Evolutionary conservation across 352 stramenopile genomes (phyloP), one percentile per base, ranked within the genome.

Genomic region (Globisporangium rhizosaccharum): DNA sequence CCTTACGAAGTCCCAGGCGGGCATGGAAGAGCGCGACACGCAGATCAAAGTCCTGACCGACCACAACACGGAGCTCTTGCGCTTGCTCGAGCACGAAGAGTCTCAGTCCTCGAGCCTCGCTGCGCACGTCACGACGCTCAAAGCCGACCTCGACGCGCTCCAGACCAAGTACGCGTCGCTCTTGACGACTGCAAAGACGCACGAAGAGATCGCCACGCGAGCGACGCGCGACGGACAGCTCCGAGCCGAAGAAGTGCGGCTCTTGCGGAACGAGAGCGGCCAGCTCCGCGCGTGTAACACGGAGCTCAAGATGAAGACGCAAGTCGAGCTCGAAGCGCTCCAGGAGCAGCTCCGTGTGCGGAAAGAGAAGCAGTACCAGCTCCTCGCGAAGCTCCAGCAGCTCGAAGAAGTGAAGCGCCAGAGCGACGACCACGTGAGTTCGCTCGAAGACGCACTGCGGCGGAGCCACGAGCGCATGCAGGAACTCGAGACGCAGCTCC

Each of bases 331-430:
- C 4, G 96, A 98, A 65, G 79, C 93, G 0, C 70, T 98, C 30
- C 88, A 99, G 54, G 96, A 99, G 57, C 96, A 99, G 71, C 83
- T 99, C 20, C 82, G 96, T 14, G 88, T 92, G 25, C 85, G 95
- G 49, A 99, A 98, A 69, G 94, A 98, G 67, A 98, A 99, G 56
- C 96, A 98, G 67, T 98, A 98, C 58, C 92, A 98, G 66, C 76
- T 98, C 2, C 75, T 99, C 10, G 94, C 98, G 56, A 98, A 98
- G 69, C 74, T 98, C 33, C 96, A 98, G 72, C 88, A 93, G 50
- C 88, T 98, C 41, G 95, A 99, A 51, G 91, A 98, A 55, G 68
- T 80, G 23, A 97, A 97, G 72, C 87, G 90, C 18, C 87, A 97
- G 56, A 87, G 83, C 11, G 94, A 98, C 52, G 93, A 98, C 71